Conservation (phyloP, 2,329 filamentous ascomycete species). For the Chrysoporthe cubensis region DNA sequence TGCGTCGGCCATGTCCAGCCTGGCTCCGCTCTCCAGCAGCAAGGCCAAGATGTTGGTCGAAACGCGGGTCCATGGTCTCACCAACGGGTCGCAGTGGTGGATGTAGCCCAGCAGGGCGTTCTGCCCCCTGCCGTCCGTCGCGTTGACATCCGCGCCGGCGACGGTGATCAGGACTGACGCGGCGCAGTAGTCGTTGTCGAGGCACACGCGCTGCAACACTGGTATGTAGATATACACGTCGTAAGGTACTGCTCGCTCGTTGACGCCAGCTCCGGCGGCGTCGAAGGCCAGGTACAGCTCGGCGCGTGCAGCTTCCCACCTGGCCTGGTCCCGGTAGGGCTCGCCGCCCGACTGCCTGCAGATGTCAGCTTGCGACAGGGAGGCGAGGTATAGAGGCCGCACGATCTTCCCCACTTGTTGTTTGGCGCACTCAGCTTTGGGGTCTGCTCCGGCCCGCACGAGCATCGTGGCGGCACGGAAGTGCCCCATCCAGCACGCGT, state of each 20-base stretch:
- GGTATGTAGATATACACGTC: background rate
- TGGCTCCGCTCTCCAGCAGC: conserved; percentile 4
- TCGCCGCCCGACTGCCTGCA: conserved; percentile 31
- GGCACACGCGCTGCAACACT: conserved; percentile 5
- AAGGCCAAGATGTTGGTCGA: background rate
- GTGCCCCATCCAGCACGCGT: conserved; percentile 33
- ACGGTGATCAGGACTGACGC: conserved; percentile 27
- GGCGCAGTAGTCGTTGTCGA: conserved; percentile 13
- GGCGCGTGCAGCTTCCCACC: conserved; percentile 31
- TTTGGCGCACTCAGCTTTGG: conserved; percentile 26
- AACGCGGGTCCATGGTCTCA: background rate
- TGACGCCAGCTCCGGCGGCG: conserved; percentile 30
- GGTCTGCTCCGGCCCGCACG: conserved; percentile 32
- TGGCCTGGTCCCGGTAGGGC: conserved; percentile 30
- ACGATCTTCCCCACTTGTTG: conserved; percentile 11
- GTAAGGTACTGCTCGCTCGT: conserved; percentile 16
- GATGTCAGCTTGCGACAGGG: conserved; percentile 31
- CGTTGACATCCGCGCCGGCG: conserved; percentile 33
- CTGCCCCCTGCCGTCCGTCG: conserved; percentile 29
- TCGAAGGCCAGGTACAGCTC: conserved; percentile 31
- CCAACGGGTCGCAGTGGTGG: background rate
- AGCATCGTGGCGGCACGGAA: conserved; percentile 33
- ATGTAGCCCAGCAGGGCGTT: conserved; percentile 27
- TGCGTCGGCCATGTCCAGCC: conserved; percentile 1
- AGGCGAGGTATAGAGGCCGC: conserved; percentile 33